A percentile compares a stretch with the other conserved stretches of the same genome.
Evolutionary conservation across 495 filamentous ascomycete species (phyloP).

Genomic region (Filosporella fistucella): DNA sequence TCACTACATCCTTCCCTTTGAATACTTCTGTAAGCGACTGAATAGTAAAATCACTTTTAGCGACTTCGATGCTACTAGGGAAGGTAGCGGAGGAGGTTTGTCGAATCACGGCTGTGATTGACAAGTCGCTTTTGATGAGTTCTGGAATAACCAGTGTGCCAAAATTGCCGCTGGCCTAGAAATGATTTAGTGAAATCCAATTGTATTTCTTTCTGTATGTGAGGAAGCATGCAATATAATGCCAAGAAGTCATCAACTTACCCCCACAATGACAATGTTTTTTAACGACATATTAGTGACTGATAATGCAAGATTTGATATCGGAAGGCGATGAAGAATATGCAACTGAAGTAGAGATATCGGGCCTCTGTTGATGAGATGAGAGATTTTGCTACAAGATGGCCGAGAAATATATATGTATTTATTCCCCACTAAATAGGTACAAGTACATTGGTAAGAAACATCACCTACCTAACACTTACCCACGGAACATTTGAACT

Average conservation of each 20-base stretch:
- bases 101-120: conserved; percentile 57
- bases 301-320: not conserved
- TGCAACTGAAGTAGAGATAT: too few species aligned
- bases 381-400: too few species aligned
- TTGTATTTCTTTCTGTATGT: not conserved
- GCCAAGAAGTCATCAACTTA: conserved; percentile 4
- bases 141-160: conserved; percentile 48
- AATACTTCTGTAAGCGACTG: conserved; percentile 46
- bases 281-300: conserved; percentile 6
- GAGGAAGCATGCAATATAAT: not conserved
- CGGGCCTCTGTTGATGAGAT: too few species aligned
- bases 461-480: too few species aligned
- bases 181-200: not conserved
- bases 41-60: conserved; percentile 49
- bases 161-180: conserved; percentile 41
- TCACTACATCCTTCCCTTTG: conserved; percentile 50
- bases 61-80: conserved; percentile 31
- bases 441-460: too few species aligned
- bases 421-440: too few species aligned
- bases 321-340: not conserved
- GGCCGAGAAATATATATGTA: too few species aligned
- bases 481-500: too few species aligned
- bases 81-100: conserved; percentile 32
- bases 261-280: conserved; percentile 10
- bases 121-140: conserved; percentile 49